Base-by-base conservation (phyloP, 2,329 filamentous ascomycete genomes). In the Monascus ruber region DNA sequence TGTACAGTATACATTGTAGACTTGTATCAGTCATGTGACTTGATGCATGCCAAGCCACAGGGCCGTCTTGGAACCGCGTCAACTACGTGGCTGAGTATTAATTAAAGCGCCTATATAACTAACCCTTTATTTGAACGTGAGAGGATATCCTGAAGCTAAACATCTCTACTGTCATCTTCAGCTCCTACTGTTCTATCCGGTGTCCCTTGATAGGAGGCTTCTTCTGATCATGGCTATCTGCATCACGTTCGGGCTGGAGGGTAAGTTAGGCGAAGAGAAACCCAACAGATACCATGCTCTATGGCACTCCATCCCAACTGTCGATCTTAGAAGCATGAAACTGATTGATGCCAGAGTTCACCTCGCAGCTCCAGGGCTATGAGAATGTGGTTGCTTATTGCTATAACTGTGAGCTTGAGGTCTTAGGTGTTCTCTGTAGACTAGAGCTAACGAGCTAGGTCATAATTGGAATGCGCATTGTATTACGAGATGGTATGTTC, bases 381-480 rank as follows among this genome's bases (percentile, higher is more conserved):
- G 64, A 68, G 47, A 53, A 65, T 39, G 59, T 66, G 28, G 62
- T 64, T 35, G 65, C 65, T 33, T 65, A 66, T 47, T 69, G 65
- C 42, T 60, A 65, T 38, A 69, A 69, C 43, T 69, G 65, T 62
- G 45, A 51, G 61, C 49, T 17, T 17, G 17, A 17, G 17, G 17
- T 17, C 17, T 17, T 17, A 3, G 38, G 36, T 33, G 31, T 40
- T 26, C 37, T 31, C 35, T 31, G 33, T 31, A 9, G 8, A n/a
- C 26, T 9, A 26, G 6, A 2, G 27, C 5, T 11, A 35, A 25
- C 33, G 4, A 25, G 38, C 26, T 26, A 63, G 60, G 60, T 43
- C 60, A 63, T 39, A 64, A 68, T 44, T 69, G 63, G 62, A 61
- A 63, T 43, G 65, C 61, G 28, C 62, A 64, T 49, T 66, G 64